These are phyloP conservation scores for Periconia sp. DNA, from an alignment of 2,329 filamentous ascomycete genomes.

Conservation along the genomic window DNA sequence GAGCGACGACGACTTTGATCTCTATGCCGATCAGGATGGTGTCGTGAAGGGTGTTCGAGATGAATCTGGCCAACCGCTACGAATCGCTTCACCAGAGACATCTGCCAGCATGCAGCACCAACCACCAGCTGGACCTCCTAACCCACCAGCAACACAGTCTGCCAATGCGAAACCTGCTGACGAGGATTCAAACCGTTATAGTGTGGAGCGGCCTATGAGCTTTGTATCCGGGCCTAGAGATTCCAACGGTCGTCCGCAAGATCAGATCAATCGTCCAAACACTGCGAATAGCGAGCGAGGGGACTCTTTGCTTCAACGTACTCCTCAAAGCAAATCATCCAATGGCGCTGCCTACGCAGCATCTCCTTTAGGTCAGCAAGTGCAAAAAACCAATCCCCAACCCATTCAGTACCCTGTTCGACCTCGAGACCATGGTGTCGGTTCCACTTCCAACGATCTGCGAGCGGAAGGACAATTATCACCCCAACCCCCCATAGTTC, in stretches of 20 bases:
- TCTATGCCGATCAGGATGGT: conserved; percentile 42
- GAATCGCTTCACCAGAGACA: conserved; percentile 16
- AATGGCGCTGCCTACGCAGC: conserved; percentile 1
- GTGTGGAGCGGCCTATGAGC: conserved; percentile 41
- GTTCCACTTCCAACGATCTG: conserved; percentile 7
- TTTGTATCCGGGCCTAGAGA: conserved; percentile 39
- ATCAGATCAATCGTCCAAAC: conserved; percentile 34
- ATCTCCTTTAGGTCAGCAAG: neutral
- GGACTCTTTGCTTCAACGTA: conserved; percentile 2
- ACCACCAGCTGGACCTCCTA: neutral
- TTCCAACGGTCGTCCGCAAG: conserved; percentile 36
- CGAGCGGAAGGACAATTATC: conserved; percentile 6
- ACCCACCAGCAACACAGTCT: conserved; percentile 3
- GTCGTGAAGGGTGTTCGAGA: conserved; percentile 37
- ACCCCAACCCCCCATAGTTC: conserved; percentile 12
- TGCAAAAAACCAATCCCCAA: neutral
- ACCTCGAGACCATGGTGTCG: neutral
- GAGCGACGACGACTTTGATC: conserved; percentile 33
- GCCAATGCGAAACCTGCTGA: conserved; percentile 11
- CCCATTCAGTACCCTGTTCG: neutral
- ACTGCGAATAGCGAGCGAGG: neutral
- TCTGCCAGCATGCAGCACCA: conserved; percentile 2
- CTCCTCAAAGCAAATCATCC: neutral
- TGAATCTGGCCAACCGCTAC: conserved; percentile 30
- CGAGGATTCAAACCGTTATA: conserved; percentile 26